phyloP scores from a whole-genome alignment of 768 basidiomycete species.

The Sporobolomyces roseus region DNA sequence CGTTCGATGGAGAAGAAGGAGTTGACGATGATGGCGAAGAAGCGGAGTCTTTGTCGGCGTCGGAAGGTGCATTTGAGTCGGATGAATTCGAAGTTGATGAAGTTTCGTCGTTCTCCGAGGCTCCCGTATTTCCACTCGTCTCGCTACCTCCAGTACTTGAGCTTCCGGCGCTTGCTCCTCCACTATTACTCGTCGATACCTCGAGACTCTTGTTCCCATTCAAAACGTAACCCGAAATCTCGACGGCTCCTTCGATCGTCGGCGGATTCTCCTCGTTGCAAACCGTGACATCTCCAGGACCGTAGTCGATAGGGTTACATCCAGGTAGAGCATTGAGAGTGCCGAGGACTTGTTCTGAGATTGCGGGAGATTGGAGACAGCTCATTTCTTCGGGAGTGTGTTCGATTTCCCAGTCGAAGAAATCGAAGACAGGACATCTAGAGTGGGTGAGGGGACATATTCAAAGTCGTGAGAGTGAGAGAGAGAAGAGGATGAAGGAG shows the following conservation, averaged over 20 bases:
- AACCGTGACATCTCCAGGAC: conserved; percentile 26
- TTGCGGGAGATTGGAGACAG: conserved; percentile 1
- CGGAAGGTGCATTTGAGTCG: no score
- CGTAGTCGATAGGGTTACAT: conserved; percentile 26
- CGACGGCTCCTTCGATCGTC: neutral
- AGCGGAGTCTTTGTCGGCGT: no score
- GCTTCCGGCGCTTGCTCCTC: no score
- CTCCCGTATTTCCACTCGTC: neutral
- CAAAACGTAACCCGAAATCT: conserved; percentile 1
- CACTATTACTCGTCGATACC: neutral
- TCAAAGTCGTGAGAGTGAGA: neutral
- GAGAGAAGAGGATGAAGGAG: neutral
- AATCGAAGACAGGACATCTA: conserved; percentile 26
- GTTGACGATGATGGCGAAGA: neutral
- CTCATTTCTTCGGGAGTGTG: neutral
- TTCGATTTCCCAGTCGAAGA: no score
- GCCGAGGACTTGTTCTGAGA: conserved; percentile 5
- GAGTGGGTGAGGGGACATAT: neutral
- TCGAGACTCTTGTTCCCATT: neutral
- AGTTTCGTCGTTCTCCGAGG: neutral
- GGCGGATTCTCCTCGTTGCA: conserved; percentile 18
- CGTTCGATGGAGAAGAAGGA: neutral
- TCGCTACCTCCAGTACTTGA: neutral
- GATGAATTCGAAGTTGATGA: neutral
- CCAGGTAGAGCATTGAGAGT: conserved; percentile 25